Conservation (phyloP, 345 rosid genomes). For the Salix exigua region DNA sequence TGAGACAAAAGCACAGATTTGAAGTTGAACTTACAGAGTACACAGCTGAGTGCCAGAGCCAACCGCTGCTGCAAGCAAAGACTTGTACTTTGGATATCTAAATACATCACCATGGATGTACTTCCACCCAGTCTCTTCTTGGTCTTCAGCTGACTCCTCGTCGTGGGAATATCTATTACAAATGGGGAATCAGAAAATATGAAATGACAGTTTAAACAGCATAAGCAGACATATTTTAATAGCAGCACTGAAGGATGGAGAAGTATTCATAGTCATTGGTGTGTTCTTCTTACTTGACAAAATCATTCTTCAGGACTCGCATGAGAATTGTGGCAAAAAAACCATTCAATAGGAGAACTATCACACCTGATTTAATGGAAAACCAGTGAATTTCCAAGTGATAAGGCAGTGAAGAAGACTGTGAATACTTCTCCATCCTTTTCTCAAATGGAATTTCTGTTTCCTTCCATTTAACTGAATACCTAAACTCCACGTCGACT, state of each 20-base stretch:
- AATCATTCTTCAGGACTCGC: conserved; percentile 33
- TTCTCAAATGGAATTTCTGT: conserved; percentile 28
- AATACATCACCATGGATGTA: conserved; percentile 34
- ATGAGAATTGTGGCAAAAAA: conserved; percentile 34
- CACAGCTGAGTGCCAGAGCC: conserved; percentile 32
- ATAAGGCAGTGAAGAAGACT: conserved; percentile 27
- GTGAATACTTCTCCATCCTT: conserved; percentile 32
- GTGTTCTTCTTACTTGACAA: conserved; percentile 21
- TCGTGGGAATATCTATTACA: conserved; percentile 22
- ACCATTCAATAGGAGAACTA: conserved; percentile 31
- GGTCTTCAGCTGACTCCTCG: conserved; percentile 30
- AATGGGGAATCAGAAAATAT: background rate
- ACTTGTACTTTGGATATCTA: conserved; percentile 29
- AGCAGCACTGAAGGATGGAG: too few species aligned
- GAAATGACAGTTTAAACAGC: background rate
- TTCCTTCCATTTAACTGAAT: conserved; percentile 32
- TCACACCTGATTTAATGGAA: conserved; percentile 31
- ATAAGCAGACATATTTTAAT: background rate
- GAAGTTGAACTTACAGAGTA: conserved; percentile 19
- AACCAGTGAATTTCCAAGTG: conserved; percentile 36
- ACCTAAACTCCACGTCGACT: conserved; percentile 24
- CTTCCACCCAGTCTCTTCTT: conserved; percentile 38
- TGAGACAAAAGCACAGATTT: background rate
- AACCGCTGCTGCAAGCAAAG: conserved; percentile 29
- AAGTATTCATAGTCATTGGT: background rate